Base-by-base conservation (phyloP, 352 stramenopile genomes). In the Pythium phragmiticola region DNA sequence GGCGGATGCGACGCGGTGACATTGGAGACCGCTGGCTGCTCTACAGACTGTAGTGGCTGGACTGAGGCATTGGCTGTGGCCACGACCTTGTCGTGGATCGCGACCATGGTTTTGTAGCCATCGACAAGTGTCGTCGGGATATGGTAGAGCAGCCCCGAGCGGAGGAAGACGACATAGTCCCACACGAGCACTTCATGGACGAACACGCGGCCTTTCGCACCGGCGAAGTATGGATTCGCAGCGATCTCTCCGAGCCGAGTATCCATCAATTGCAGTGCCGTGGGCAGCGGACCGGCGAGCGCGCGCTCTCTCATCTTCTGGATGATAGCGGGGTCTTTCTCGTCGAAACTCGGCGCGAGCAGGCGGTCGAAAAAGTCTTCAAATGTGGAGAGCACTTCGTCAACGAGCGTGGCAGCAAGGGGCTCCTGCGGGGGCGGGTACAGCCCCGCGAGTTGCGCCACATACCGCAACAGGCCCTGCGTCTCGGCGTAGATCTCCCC, bases 381-480 rank as follows among this genome's bases (percentile, higher is more conserved):
- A 13, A 68, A 71, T 62, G 81, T 65, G 37, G 57, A 46, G 30
- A 73, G 53, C 47, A 71, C 63, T 56, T 77, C 70, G 45, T 80
- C 66, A 19, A 80, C 55, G 9, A 68, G 46, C 19, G 70, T 33
- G 21, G 61, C 66, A 14, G 51, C 52, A 2, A 77, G 39, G 0
- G 75, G 64, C 8, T 70, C 63, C 28, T 65, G 11, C 0, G 9
- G 13, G 19, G 50, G 69, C 13, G 76, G 76, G 53, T 78, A 83
- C 19, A 80, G 41, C 4, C 66, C 62, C 0, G 60, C 67, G 19
- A 82, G 64, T 1, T 46, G 66, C 0, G 66, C 74, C 0, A 64
- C 72, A 60, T 76, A 85, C 13, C 66, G 63, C 17, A 77, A 26
- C 4, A 84, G 60, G 0, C 69, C 78, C 7, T 74, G 60, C 2